Conservation (phyloP, 2,329 filamentous ascomycete genomes). For the Fusarium dimerum region DNA sequence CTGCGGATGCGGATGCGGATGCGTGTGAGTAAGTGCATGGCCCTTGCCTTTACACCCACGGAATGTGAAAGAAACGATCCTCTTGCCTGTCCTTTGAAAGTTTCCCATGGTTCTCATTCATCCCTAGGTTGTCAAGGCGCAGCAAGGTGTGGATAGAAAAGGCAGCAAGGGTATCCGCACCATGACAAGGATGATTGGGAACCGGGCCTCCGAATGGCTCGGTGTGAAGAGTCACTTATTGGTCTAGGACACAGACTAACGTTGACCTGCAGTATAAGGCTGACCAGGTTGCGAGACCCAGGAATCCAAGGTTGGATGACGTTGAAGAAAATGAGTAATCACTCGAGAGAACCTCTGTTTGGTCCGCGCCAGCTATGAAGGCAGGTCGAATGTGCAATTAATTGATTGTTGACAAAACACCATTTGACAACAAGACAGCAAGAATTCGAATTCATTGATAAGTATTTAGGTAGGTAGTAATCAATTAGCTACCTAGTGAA, state of each 20-base stretch:
- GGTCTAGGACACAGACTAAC: conserved; percentile 22
- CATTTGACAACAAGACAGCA: too few relatives aligned
- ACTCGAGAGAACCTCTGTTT: neutral
- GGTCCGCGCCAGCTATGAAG: too few relatives aligned
- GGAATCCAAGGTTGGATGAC: neutral
- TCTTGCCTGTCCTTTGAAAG: conserved; percentile 12
- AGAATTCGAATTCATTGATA: too few relatives aligned
- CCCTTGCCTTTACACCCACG: too few relatives aligned
- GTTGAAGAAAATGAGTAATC: neutral
- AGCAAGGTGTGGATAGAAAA: conserved; percentile 25
- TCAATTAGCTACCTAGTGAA: too few relatives aligned
- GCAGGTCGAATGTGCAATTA: too few relatives aligned
- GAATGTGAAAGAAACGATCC: neutral
- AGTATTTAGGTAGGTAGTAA: too few relatives aligned
- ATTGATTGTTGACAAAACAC: too few relatives aligned
- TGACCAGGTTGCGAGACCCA: conserved; percentile 24
- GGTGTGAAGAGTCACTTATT: conserved; percentile 31
- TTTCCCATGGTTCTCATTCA: conserved; percentile 19
- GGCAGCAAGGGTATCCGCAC: conserved; percentile 22
- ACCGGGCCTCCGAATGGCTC: conserved; percentile 23
- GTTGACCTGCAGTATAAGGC: conserved; percentile 30
- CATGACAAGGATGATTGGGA: conserved; percentile 14
- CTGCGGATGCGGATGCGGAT: neutral
- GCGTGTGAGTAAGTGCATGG: neutral
- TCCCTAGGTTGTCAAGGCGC: conserved; percentile 26